A percentile compares a stretch with the other conserved stretches of the same genome.
Conservation (phyloP, 148 eudicot genomes). For the Persicaria maculosa region DNA sequence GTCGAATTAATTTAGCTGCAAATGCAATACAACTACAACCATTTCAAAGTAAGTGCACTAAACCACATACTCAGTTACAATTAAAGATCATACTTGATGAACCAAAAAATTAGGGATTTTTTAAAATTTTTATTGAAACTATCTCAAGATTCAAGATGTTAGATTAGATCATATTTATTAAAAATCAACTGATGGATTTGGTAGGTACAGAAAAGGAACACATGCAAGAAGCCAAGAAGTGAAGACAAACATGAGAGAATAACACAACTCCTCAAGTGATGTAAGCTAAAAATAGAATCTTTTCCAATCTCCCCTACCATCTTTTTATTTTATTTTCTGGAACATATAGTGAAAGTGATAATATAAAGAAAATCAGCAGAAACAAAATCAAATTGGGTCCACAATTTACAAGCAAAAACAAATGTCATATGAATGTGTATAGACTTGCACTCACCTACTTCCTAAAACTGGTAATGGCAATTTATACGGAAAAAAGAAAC, state of each 20-base stretch:
- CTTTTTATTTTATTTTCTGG: not conserved
- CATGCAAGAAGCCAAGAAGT: constrained; percentile 11
- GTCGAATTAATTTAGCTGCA: not conserved
- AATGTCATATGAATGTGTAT: not conserved
- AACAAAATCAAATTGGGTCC: not conserved
- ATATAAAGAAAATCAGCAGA: constrained; percentile 1
- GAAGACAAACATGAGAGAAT: not conserved
- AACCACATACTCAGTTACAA: not conserved
- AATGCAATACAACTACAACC: constrained; percentile 8
- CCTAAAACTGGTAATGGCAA: not conserved
- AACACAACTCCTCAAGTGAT: not conserved
- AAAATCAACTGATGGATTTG: not conserved
- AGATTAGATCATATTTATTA: constrained; percentile 4
- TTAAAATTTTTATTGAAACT: not conserved
- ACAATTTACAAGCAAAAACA: not conserved
- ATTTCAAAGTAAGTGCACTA: not conserved
- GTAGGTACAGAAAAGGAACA: not conserved
- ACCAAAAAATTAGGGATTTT: not conserved
- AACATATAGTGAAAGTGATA: not conserved
- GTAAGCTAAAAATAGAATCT: not conserved
- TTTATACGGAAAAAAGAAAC: no score
- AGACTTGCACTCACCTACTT: not conserved
- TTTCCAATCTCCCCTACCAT: not conserved
- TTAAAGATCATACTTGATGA: constrained; percentile 1
- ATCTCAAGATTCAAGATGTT: not conserved